Conservation (phyloP, 2,329 filamentous ascomycete genomes). For the Plectosphaerella sp. region DNA sequence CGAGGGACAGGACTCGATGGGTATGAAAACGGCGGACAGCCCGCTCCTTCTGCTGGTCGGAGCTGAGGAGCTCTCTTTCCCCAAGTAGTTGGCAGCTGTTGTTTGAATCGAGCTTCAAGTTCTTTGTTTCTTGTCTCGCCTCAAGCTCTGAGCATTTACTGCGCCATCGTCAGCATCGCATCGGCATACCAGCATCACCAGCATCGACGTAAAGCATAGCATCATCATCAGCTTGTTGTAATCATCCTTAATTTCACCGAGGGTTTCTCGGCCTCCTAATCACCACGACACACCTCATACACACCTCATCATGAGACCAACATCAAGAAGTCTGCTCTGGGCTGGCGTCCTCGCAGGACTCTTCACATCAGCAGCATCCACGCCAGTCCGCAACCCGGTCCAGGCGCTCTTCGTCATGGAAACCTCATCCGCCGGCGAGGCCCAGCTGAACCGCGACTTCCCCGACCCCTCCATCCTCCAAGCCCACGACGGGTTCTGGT, state of each 20-base stretch:
- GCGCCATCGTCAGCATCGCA: no score
- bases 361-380: background rate
- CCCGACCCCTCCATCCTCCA: constrained; percentile 50
- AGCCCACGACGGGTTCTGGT: constrained; percentile 43
- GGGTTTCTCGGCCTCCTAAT: background rate
- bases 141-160: no score
- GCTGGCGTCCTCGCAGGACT: constrained; percentile 3
- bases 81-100: no score
- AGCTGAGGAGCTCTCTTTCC: no score
- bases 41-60: no score
- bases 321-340: constrained; percentile 1
- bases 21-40: no score
- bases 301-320: background rate
- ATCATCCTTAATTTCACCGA: no score
- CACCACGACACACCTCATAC: background rate
- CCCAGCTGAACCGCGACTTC: constrained; percentile 38
- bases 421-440: background rate
- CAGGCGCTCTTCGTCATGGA: constrained; percentile 7
- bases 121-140: no score
- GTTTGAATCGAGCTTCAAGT: no score
- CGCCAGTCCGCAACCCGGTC: constrained; percentile 4
- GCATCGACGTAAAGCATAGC: no score
- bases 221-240: background rate
- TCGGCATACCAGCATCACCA: background rate
- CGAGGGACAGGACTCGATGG: no score